A percentile compares a stretch with the other conserved stretches of the same genome.
These are phyloP conservation scores for Salix purpurea DNA, from an alignment of 345 rosid genomes.

Conservation along the genomic window DNA sequence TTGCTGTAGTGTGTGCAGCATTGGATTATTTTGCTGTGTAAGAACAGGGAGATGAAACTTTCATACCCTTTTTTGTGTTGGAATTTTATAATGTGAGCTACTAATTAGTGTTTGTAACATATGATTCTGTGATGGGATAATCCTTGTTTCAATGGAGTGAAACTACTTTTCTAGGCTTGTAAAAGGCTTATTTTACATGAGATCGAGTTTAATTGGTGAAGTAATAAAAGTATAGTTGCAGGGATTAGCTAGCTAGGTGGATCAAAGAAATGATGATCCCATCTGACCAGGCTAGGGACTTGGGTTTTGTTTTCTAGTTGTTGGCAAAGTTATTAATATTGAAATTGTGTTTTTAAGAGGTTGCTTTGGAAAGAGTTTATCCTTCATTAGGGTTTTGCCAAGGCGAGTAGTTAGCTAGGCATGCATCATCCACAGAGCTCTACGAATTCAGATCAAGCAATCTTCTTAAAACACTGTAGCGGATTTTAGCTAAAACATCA, in stretches of 20 bases:
- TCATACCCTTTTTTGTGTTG: background rate
- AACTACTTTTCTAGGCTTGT: too few species aligned
- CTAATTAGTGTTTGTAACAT: background rate
- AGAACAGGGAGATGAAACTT: background rate
- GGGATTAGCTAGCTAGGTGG: background rate
- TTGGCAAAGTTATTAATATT: background rate
- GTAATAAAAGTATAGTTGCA: too few species aligned
- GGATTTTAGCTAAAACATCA: background rate
- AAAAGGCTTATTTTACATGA: too few species aligned
- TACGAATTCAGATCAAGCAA: too few species aligned
- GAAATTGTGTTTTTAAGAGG: too few species aligned
- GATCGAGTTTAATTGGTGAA: too few species aligned
- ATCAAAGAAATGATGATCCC: background rate
- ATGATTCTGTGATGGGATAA: background rate
- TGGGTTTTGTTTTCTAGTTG: background rate
- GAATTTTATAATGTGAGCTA: background rate
- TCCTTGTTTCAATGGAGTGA: too few species aligned
- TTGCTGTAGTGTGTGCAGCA: background rate
- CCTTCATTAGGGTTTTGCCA: background rate
- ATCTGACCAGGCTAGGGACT: background rate
- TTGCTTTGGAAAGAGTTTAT: too few species aligned
- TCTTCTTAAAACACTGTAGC: too few species aligned
- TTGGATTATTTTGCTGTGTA: background rate
- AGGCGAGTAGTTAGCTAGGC: background rate
- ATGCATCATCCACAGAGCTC: background rate